Base-by-base conservation (phyloP, 83 land plant species). In the Isoetes engelmannii region DNA sequence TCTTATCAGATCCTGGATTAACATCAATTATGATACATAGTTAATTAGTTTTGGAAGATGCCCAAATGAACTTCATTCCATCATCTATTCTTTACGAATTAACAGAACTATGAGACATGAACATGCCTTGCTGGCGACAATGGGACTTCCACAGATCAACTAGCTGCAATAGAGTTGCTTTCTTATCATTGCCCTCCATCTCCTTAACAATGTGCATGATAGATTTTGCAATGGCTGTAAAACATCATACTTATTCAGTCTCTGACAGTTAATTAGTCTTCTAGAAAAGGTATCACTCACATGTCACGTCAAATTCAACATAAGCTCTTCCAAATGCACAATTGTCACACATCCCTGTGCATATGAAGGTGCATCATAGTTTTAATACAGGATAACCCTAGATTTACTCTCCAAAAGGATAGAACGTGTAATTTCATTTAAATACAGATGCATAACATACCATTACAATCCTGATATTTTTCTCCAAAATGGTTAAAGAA, bases 401-500 rank as follows among this genome's bases (percentile, higher is more conserved):
- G n/a, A n/a, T 28, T 28, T 28, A 28, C 37, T 28, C 37, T 28
- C n/a, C n/a, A n/a, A n/a, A n/a, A n/a, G n/a, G n/a, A n/a, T n/a
- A n/a, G n/a, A n/a, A n/a, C n/a, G n/a, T 28, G 37, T 28, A 28
- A 28, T 28, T 28, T 28, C 37, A 28, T 28, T 28, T 28, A 0
- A n/a, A 57, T 55, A 59, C 51, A 21, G 7, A 20, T 18, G 41
- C 7, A n/a, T 7, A 44, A 20, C 42, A 49, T 79, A 79, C 81
- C 79, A 63, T 79, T 74, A 49, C 81, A 79, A 10, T 79, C 69
- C 61, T 79, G 81, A 43, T 64, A 43, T 61, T 45, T 42, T 58
- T 79, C 81, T 20, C 78, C 81, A 74, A 79, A 79, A 63, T 79
- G 77, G 10, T 65, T 72, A 49, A 79, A 79, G 59, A 79, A 79